Percentiles rank a stretch among this genome's conserved stretches.
Conservation (phyloP, 352 stramenopile species). For the Aphanomyces astaci region DNA sequence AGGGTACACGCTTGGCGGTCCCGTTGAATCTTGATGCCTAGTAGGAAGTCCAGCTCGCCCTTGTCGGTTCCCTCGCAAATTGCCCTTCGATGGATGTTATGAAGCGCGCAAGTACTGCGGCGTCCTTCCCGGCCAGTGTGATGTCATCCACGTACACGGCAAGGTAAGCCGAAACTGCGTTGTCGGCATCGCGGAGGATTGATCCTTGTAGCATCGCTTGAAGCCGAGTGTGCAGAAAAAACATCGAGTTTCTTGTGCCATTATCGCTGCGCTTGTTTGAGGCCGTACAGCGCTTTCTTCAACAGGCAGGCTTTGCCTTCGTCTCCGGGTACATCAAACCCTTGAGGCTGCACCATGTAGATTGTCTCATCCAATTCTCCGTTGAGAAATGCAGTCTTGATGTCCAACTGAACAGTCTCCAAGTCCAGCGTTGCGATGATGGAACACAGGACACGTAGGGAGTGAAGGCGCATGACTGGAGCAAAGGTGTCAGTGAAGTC, state of each 20-base stretch:
- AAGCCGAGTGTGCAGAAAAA: constrained; percentile 17
- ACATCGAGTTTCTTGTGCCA: constrained; percentile 28
- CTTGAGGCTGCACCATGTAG: no score
- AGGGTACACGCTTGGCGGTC: no score
- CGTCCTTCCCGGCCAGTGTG: neutral
- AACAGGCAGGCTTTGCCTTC: constrained; percentile 26
- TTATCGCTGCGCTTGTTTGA: constrained; percentile 30
- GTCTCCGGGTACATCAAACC: constrained; percentile 1
- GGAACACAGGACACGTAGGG: constrained; percentile 25
- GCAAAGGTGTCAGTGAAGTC: constrained; percentile 28
- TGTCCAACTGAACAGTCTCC: constrained; percentile 25
- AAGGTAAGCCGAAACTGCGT: neutral
- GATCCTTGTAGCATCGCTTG: constrained; percentile 3
- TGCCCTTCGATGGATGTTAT: neutral
- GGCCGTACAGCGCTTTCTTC: constrained; percentile 28
- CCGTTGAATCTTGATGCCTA: no score
- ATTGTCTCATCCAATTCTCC: no score
- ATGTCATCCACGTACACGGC: neutral
- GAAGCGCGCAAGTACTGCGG: neutral
- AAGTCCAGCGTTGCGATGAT: constrained; percentile 17
- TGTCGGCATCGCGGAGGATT: neutral
- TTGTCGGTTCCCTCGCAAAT: neutral
- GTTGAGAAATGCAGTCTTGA: constrained; percentile 36
- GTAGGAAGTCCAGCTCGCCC: no score
- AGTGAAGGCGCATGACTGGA: no score